Evolutionary conservation across 2,329 filamentous ascomycete species (phyloP).

Genomic region (Botrytis cinerea): DNA sequence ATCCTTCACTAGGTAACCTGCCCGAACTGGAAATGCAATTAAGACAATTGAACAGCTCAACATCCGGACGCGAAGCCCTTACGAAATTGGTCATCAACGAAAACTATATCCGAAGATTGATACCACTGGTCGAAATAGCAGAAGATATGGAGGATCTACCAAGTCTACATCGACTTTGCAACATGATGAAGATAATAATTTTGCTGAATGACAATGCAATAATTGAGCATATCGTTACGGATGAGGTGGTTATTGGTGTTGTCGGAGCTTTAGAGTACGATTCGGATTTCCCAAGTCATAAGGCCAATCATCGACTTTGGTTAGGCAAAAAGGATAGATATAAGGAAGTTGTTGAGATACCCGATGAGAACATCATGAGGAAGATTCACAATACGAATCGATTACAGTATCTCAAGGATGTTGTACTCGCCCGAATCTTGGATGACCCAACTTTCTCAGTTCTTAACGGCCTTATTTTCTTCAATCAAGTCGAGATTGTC

Average conservation of each 20-base stretch:
- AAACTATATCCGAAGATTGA: slow-evolving; percentile 83
- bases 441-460: slow-evolving; percentile 98
- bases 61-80: slow-evolving; percentile 78
- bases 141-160: slow-evolving; percentile 86
- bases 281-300: slow-evolving; percentile 95
- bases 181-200: slow-evolving; percentile 96
- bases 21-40: slow-evolving; percentile 83
- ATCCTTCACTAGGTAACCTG: slow-evolving; percentile 79
- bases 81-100: slow-evolving; percentile 84
- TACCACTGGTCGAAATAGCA: slow-evolving; percentile 82
- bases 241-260: slow-evolving; percentile 85
- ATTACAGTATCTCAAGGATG: slow-evolving; percentile 94
- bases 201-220: slow-evolving; percentile 92
- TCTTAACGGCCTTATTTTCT: slow-evolving; percentile 96
- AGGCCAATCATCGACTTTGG: slow-evolving; percentile 95
- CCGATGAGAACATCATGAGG: slow-evolving; percentile 74
- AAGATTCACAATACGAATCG: slow-evolving; percentile 98
- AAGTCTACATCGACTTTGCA: slow-evolving; percentile 90
- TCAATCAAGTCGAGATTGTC: slow-evolving; percentile 97
- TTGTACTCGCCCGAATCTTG: slow-evolving; percentile 93
- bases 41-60: slow-evolving; percentile 73
- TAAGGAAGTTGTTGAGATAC: slow-evolving; percentile 94
- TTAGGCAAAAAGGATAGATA: slow-evolving; percentile 85
- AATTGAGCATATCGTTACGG: slow-evolving; percentile 90
- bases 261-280: slow-evolving; percentile 97